Evolutionary conservation across 306 rosid genomes (phyloP), one percentile per base, ranked within the genome.

Genomic region (Astragalus glycyphyllos): DNA sequence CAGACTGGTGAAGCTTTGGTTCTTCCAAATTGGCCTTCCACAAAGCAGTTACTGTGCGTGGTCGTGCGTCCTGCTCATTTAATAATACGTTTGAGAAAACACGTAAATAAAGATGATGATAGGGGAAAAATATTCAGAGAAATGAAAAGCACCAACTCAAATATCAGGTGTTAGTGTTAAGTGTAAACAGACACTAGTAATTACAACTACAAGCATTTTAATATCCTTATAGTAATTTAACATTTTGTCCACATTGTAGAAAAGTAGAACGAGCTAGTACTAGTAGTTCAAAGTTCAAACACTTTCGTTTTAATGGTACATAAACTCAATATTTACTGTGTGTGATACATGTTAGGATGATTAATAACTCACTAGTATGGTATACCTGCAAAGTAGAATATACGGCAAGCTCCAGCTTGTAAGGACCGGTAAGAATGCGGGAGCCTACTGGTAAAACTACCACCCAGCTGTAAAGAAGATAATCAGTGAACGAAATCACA

Each of bases 321-420:
- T 50, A 13, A 32, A 69, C 10, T 40, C 45, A 12, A 37, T 69
- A 46, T 46, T 49, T 40, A 58, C 1, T 71, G 15, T 47, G 61
- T 55, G 5, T 14, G 41, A 55, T 65, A 40, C 42, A 23, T 16
- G 49, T 26, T 50, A 71, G 73, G 72, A 63, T 67, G 41, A 65
- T 32, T 26, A 14, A 29, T 26, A 14, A 29, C 34, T 12, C 66
- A 58, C 11, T 34, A 26, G 31, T 26, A 16, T 29, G 13, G 31
- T 55, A 64, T 89, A 91, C 99, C 99, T 95, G 99, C 75, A 89
- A 13, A 77, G 76, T 76, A 65, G 86, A 51, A 83, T 95, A 95
- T 11, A 89, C 73, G 13, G 91, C 99, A 82, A 95, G 97, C 90
- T 95, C 97, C 92, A 95, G 79, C 93, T 91, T 95, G 86, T 47